Percentiles rank a stretch among this genome's conserved stretches.
Evolutionary conservation across 441 rosid genomes (phyloP).

Genomic region (Mallotus repandus): DNA sequence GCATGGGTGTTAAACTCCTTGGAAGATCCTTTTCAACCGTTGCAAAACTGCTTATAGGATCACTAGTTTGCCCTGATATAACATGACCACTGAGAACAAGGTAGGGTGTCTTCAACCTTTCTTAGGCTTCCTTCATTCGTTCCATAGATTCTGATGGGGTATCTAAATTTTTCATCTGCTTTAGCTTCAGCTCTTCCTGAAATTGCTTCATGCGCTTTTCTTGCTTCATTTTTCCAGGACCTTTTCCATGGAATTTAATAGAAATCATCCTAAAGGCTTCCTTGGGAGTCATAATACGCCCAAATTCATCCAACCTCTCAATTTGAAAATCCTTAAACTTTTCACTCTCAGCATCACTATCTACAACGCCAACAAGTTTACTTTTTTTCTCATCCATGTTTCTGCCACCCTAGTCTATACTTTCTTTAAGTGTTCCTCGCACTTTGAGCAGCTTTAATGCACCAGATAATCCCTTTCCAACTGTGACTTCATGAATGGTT

Average conservation of each 20-base stretch:
- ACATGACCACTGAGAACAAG: conserved; percentile 97
- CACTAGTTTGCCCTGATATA: conserved; percentile 94
- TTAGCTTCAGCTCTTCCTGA: conserved; percentile 80
- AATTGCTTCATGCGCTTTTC: conserved; percentile 94
- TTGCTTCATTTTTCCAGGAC: conserved; percentile 98
- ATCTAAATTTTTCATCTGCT: conserved; percentile 96
- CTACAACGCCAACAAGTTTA: conserved; percentile 86
- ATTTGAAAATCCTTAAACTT: conserved; percentile 77
- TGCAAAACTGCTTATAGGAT: conserved; percentile 84
- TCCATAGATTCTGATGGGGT: conserved; percentile 86
- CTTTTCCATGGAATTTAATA: conserved; percentile 96
- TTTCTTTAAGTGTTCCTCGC: conserved; percentile 89
- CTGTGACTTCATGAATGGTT: conserved; percentile 79
- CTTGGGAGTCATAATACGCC: conserved; percentile 91
- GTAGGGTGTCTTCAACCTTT: conserved; percentile 83
- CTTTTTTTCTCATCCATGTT: conserved; percentile 99
- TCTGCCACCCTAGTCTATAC: conserved; percentile 94
- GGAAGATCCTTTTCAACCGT: conserved; percentile 88
- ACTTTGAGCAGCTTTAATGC: conserved; percentile 81
- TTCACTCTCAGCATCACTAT: conserved; percentile 41
- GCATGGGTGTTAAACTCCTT: conserved; percentile 95
- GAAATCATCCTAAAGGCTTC: conserved; percentile 86
- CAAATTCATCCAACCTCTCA: conserved; percentile 96
- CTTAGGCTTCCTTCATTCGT: conserved; percentile 98
- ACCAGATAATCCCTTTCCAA: conserved; percentile 92